phyloP scores from a whole-genome alignment of 2,329 filamentous ascomycete genomes.

The Clarireedia hainanense region DNA sequence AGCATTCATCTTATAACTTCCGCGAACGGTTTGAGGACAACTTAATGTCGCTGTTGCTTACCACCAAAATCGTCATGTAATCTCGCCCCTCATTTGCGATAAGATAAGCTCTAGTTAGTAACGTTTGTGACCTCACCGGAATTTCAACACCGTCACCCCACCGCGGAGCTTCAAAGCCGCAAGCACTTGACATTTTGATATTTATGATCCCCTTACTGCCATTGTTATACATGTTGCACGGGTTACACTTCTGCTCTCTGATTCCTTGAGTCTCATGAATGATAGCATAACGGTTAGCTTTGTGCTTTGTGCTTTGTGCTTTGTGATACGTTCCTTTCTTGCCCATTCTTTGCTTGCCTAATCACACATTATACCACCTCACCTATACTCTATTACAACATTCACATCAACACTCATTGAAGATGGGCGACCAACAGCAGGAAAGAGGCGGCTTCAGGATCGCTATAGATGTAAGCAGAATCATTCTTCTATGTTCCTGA shows the following conservation, averaged over 20 bases:
- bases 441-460: constrained; percentile 56
- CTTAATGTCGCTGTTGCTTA: no score
- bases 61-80: no score
- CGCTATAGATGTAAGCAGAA: constrained; percentile 44
- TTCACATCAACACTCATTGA: constrained; percentile 1
- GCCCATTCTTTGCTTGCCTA: background rate
- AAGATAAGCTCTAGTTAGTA: constrained; percentile 3
- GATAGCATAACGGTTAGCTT: background rate
- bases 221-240: background rate
- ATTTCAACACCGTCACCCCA: constrained; percentile 6
- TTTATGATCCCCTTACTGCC: background rate
- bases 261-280: background rate
- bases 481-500: background rate
- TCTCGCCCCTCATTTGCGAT: constrained; percentile 6
- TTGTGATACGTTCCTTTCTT: background rate
- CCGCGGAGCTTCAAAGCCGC: constrained; percentile 3
- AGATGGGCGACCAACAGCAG: constrained; percentile 11
- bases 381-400: background rate
- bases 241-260: background rate
- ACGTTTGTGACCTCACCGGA: constrained; percentile 6
- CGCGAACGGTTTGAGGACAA: no score
- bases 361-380: background rate
- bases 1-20: no score
- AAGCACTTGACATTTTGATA: background rate
- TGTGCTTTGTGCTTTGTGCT: background rate